phyloP scores from a whole-genome alignment of 257 asterid genomes.

The Jacaranda copaia region DNA sequence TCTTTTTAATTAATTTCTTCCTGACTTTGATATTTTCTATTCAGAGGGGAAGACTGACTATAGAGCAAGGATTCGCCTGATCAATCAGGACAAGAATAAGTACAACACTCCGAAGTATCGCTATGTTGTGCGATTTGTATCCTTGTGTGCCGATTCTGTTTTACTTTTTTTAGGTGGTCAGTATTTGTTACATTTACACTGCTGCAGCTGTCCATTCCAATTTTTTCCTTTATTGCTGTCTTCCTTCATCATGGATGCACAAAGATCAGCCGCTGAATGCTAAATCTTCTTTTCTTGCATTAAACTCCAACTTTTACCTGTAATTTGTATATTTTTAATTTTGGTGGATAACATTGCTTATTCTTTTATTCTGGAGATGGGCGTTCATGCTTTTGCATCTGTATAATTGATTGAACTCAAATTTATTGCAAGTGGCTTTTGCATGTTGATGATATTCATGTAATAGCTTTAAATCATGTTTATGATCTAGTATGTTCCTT shows the following conservation, averaged over 20 bases:
- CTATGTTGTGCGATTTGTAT: constrained; percentile 72
- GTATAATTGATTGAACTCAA: neutral
- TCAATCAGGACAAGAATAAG: constrained; percentile 64
- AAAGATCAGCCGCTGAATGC: neutral
- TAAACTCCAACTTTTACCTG: neutral
- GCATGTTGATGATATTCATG: constrained; percentile 10
- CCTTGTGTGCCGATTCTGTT: constrained; percentile 30
- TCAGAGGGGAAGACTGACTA: constrained; percentile 68
- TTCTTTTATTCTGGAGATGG: neutral
- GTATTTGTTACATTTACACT: neutral
- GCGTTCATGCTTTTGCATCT: neutral
- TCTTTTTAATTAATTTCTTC: neutral
- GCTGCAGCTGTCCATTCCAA: neutral
- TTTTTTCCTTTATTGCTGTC: neutral
- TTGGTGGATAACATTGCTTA: neutral
- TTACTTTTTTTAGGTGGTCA: neutral
- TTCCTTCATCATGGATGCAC: neutral
- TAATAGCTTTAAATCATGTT: neutral
- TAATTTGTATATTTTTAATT: neutral
- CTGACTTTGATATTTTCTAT: neutral
- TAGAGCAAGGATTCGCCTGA: constrained; percentile 60
- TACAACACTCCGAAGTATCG: constrained; percentile 58
- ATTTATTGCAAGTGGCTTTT: neutral
- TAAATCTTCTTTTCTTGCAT: neutral
- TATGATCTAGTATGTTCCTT: constrained; percentile 36